A percentile compares a stretch with the other conserved stretches of the same genome.
Conservation (phyloP, 768 basidiomycete species). For the Termitomyces sp. region DNA sequence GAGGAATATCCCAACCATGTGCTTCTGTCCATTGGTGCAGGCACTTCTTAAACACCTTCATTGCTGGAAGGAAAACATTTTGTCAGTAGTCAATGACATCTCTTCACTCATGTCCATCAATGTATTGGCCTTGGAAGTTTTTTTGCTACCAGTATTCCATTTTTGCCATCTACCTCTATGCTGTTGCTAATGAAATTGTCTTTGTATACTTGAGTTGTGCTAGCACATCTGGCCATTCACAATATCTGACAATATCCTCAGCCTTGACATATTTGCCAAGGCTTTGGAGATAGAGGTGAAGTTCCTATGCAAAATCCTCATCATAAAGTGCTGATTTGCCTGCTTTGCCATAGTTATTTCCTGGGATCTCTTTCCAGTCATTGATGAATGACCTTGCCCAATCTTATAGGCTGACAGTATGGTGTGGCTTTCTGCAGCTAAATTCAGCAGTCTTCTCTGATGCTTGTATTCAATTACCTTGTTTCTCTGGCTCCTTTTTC, state of each 20-base stretch:
- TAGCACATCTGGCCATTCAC: constrained; percentile 7
- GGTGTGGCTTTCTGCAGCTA: not conserved
- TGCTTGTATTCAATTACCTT: not conserved
- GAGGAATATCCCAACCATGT: constrained; percentile 1
- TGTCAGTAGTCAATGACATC: constrained; percentile 26
- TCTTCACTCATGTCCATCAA: constrained; percentile 26
- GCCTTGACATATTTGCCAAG: constrained; percentile 21
- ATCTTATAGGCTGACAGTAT: not conserved
- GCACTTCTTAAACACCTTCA: constrained; percentile 4
- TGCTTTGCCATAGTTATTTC: not conserved
- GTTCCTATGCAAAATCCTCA: constrained; percentile 13
- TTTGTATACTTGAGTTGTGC: constrained; percentile 5
- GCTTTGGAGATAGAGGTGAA: constrained; percentile 16
- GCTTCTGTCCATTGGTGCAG: constrained; percentile 10
- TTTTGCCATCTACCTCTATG: constrained; percentile 20
- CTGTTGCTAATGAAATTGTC: constrained; percentile 16
- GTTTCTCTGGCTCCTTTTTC: not conserved
- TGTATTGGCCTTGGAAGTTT: constrained; percentile 19
- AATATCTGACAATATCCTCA: constrained; percentile 18
- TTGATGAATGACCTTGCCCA: not conserved
- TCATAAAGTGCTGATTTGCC: constrained; percentile 1
- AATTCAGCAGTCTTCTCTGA: not conserved
- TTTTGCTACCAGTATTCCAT: constrained; percentile 19
- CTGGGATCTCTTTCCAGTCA: not conserved
- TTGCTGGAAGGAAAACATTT: constrained; percentile 16